Conservation (phyloP, 208 protist genomes). For the Acanthamoeba healyi region DNA sequence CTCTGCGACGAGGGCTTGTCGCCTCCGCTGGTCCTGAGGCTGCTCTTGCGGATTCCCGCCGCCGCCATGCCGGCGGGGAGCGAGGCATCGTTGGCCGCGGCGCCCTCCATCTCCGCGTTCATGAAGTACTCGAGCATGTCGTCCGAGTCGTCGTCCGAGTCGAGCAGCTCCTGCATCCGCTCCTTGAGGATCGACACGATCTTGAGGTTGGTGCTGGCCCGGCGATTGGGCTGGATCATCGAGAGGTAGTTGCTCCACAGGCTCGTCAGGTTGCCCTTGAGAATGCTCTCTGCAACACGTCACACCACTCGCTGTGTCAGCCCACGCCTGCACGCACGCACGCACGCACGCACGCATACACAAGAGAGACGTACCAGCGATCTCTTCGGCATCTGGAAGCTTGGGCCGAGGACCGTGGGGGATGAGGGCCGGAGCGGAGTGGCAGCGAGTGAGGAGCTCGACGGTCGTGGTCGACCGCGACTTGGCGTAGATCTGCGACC, state of each 20-base stretch:
- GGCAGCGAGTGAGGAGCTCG: not conserved
- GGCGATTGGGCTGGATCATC: not conserved
- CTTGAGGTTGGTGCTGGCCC: constrained; percentile 17
- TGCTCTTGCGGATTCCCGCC: too few relatives aligned
- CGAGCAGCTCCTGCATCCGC: not conserved
- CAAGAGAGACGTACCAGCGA: not conserved
- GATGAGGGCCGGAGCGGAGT: constrained; percentile 2
- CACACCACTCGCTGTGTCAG: not conserved
- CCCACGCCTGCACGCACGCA: not conserved
- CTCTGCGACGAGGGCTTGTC: too few relatives aligned
- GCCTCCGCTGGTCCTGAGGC: too few relatives aligned
- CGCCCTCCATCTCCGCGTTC: not conserved
- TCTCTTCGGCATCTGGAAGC: not conserved
- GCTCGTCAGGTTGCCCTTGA: constrained; percentile 58
- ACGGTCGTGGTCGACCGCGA: not conserved
- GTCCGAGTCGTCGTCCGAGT: constrained; percentile 14
- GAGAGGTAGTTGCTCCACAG: constrained; percentile 60
- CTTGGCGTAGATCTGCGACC: not conserved
- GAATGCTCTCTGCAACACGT: constrained; percentile 44
- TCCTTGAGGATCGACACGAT: constrained; percentile 68
- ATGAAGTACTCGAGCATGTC: constrained; percentile 30
- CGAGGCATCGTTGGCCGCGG: not conserved
- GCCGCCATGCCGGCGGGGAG: not conserved
- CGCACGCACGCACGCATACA: not conserved
- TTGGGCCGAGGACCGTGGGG: not conserved